phyloP scores from a whole-genome alignment of 805 yeast genomes.

The Barnettozyma sp. region DNA sequence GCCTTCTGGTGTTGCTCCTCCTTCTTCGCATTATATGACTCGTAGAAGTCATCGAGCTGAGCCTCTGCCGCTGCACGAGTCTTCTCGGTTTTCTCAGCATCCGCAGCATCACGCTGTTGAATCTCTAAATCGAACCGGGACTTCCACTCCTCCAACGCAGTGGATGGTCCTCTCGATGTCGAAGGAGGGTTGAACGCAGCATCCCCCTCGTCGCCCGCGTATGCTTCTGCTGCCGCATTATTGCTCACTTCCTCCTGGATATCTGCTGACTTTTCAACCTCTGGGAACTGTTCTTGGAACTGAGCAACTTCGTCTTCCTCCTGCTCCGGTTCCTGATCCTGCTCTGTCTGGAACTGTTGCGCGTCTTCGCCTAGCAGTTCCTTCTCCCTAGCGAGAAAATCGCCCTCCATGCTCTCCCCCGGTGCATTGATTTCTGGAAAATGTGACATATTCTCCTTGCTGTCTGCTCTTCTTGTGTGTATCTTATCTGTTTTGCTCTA shows the following conservation, averaged over 20 bases:
- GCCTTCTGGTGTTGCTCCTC: conserved; percentile 61
- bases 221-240: too few relatives aligned
- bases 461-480: neutral
- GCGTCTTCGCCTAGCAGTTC: conserved; percentile 48
- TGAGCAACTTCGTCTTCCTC: conserved; percentile 44
- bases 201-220: conserved; percentile 34
- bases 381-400: conserved; percentile 62
- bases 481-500: neutral
- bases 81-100: conserved; percentile 54
- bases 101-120: conserved; percentile 67
- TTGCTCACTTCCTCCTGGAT: conserved; percentile 28
- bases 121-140: conserved; percentile 75
- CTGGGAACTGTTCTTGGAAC: conserved; percentile 61
- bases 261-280: conserved; percentile 29
- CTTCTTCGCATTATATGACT: conserved; percentile 78
- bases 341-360: conserved; percentile 62
- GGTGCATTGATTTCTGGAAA: conserved; percentile 58
- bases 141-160: conserved; percentile 69
- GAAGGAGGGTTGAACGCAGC: conserved; percentile 18
- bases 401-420: conserved; percentile 29
- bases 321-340: conserved; percentile 41
- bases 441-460: conserved; percentile 55
- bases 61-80: conserved; percentile 70
- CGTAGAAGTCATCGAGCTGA: conserved; percentile 87
- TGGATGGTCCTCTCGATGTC: conserved; percentile 38